Conservation (phyloP, 176 grass and related monocot genomes). For the Chloris gayana region DNA sequence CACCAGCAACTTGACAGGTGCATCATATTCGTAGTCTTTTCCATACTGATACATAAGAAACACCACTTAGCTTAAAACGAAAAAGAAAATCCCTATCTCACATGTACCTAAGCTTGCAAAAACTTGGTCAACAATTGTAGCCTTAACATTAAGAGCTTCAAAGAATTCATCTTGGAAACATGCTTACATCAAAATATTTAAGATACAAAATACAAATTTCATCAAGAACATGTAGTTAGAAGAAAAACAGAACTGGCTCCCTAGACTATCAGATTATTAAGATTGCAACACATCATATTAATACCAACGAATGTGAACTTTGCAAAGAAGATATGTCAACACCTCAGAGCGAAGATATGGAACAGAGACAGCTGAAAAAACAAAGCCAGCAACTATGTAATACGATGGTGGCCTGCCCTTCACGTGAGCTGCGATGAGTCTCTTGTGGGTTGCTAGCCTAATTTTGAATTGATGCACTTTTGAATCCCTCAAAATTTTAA, state of each 20-base stretch:
- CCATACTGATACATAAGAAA: constrained; percentile 71
- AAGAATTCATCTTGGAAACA: neutral
- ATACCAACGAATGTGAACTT: constrained; percentile 9
- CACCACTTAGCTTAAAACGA: constrained; percentile 2
- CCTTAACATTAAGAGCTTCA: neutral
- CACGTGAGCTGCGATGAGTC: constrained; percentile 81
- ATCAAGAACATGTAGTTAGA: neutral
- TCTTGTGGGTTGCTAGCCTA: constrained; percentile 85
- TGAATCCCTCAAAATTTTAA: constrained; percentile 74
- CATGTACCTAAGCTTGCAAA: neutral
- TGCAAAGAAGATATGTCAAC: constrained; percentile 26
- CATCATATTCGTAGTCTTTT: constrained; percentile 96
- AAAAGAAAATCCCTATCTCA: neutral
- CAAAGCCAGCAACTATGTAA: constrained; percentile 99
- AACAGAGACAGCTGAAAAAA: constrained; percentile 88
- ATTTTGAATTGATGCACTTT: constrained; percentile 85
- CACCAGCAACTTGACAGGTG: constrained; percentile 96
- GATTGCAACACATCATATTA: constrained; percentile 22
- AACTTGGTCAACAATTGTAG: neutral
- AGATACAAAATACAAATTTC: neutral
- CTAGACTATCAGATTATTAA: neutral
- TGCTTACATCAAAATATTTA: neutral
- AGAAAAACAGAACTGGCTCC: neutral
- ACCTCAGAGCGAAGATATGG: constrained; percentile 98
- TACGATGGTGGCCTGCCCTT: constrained; percentile 91